These are phyloP conservation scores for Elaeagnus macrophylla DNA, from an alignment of 306 rosid species.

Conservation along the genomic window DNA sequence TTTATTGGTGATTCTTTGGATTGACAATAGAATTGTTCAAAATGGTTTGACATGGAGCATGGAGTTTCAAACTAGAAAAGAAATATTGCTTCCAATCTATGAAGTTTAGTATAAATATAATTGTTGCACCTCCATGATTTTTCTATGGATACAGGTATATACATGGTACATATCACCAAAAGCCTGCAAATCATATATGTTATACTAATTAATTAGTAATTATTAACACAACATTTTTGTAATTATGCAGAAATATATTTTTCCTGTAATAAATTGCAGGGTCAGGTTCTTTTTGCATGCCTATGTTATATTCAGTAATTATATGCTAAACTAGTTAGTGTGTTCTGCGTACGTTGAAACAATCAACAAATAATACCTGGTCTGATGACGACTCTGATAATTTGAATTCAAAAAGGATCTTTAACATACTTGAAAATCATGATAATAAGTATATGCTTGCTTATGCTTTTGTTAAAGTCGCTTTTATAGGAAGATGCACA, in stretches of 20 bases:
- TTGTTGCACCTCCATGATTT: constrained; percentile 12
- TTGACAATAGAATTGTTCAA: constrained; percentile 8
- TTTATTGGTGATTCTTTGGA: constrained; percentile 14
- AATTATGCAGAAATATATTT: constrained; percentile 7
- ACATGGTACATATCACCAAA: constrained; percentile 14
- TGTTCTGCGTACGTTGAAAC: no score
- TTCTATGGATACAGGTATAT: constrained; percentile 7
- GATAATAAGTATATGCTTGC: no score
- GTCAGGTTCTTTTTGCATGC: no score
- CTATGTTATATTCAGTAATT: no score
- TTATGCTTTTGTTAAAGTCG: no score
- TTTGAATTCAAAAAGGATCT: no score
- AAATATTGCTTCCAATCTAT: not conserved
- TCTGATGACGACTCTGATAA: no score
- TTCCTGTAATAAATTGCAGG: no score
- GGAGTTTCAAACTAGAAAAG: constrained; percentile 9
- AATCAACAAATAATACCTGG: no score
- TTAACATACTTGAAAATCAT: no score
- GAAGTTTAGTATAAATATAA: constrained; percentile 7
- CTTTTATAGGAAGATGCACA: no score
- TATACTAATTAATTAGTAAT: constrained; percentile 12
- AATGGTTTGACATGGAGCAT: constrained; percentile 3
- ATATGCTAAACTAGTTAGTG: no score
- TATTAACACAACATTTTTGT: constrained; percentile 28
- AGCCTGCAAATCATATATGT: constrained; percentile 42